Evolutionary conservation across 306 rosid species (phyloP).

Genomic region (Fagus sylvatica): DNA sequence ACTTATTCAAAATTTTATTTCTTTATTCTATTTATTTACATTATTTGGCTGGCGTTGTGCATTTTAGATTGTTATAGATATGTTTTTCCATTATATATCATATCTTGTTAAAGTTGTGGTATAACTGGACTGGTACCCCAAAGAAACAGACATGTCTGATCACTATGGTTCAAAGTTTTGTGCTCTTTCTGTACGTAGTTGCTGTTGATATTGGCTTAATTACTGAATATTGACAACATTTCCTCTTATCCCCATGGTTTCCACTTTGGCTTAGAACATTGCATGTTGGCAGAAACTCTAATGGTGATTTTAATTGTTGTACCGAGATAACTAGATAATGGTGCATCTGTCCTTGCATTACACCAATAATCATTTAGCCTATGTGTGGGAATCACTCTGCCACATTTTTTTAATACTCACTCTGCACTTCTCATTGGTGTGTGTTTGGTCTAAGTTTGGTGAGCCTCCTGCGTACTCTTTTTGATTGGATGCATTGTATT

Average conservation of each 20-base stretch:
- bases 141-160: not conserved
- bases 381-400: not conserved
- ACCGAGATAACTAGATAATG: not conserved
- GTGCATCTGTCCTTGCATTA: not conserved
- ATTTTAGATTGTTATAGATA: not conserved
- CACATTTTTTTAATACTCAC: not conserved
- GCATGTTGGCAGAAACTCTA: not conserved
- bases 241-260: not conserved
- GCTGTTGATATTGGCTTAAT: not conserved
- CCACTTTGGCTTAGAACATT: not conserved
- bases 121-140: not conserved
- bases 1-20: slow-evolving; percentile 12
- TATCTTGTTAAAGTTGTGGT: not conserved
- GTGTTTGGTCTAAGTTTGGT: not conserved
- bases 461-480: too few relatives aligned
- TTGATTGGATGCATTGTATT: too few relatives aligned
- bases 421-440: not conserved
- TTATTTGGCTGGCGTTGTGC: not conserved
- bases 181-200: not conserved
- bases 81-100: not conserved
- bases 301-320: not conserved
- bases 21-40: slow-evolving; percentile 7
- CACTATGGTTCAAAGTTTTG: not conserved
- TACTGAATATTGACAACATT: not conserved
- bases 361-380: not conserved